Evolutionary conservation across 1,139 yeast genomes (phyloP).

Genomic region (Suhomyces guaymorum): DNA sequence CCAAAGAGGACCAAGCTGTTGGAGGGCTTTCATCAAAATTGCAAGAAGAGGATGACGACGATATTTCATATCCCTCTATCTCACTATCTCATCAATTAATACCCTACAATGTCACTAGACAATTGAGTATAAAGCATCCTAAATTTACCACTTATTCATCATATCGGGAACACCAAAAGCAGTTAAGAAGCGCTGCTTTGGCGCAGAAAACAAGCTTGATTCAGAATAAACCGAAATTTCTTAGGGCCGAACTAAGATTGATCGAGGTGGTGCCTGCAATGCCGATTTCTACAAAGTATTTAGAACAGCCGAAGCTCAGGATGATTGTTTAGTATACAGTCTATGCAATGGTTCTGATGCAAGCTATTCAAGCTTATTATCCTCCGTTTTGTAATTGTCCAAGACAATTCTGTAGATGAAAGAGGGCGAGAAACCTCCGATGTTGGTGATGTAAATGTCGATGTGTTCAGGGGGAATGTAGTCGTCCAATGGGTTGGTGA

Average conservation of each 20-base stretch:
- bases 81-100: no score
- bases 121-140: no score
- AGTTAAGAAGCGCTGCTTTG: no score
- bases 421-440: conserved; percentile 96
- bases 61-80: no score
- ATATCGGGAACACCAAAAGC: no score
- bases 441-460: conserved; percentile 90
- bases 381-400: conserved; percentile 90
- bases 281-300: background rate
- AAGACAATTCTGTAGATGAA: conserved; percentile 92
- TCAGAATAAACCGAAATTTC: no score
- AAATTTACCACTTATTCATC: no score
- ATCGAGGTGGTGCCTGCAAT: background rate
- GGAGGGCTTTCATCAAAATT: no score
- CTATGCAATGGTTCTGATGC: conserved; percentile 3
- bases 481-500: conserved; percentile 88
- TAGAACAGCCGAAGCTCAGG: background rate
- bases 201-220: no score
- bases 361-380: conserved; percentile 54
- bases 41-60: no score
- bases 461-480: conserved; percentile 93
- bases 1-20: no score
- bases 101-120: no score
- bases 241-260: background rate
- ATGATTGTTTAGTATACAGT: conserved; percentile 5